phyloP scores from a whole-genome alignment of 225 moss, liverwort and hornwort species.

The Polytrichum formosum region DNA sequence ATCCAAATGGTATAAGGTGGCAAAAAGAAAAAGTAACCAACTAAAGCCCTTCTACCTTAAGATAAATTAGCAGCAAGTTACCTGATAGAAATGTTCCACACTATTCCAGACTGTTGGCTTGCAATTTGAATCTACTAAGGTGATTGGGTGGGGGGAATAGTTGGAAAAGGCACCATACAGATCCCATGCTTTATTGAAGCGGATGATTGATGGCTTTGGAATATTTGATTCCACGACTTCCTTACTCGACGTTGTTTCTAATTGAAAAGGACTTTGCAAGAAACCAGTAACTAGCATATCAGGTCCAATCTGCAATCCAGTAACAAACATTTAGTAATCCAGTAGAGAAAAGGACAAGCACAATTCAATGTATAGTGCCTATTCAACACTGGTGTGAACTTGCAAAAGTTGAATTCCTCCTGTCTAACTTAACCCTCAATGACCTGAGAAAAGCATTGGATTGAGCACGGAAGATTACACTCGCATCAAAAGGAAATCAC shows the following conservation, averaged over 20 bases:
- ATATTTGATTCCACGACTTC: conserved; percentile 6
- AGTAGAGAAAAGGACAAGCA: neutral
- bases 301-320: conserved; percentile 53
- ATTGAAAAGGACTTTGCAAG: conserved; percentile 34
- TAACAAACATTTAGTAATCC: neutral
- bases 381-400: no score
- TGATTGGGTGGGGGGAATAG: conserved; percentile 72
- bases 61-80: conserved; percentile 1
- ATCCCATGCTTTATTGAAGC: conserved; percentile 85
- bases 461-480: neutral
- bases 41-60: no score
- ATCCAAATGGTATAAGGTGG: no score
- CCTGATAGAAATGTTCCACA: conserved; percentile 88
- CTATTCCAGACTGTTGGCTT: conserved; percentile 54
- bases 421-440: no score
- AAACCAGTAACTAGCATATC: conserved; percentile 83
- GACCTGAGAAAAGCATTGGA: neutral
- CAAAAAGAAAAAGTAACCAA: no score
- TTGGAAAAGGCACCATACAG: conserved; percentile 80
- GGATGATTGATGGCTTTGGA: conserved; percentile 52
- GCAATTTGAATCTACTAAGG: conserved; percentile 47
- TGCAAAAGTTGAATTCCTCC: no score
- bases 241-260: conserved; percentile 11
- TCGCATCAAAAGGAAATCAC: no score
- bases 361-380: no score